phyloP scores from a whole-genome alignment of 331 rosid genomes.

The Pyracantha coccinea region DNA sequence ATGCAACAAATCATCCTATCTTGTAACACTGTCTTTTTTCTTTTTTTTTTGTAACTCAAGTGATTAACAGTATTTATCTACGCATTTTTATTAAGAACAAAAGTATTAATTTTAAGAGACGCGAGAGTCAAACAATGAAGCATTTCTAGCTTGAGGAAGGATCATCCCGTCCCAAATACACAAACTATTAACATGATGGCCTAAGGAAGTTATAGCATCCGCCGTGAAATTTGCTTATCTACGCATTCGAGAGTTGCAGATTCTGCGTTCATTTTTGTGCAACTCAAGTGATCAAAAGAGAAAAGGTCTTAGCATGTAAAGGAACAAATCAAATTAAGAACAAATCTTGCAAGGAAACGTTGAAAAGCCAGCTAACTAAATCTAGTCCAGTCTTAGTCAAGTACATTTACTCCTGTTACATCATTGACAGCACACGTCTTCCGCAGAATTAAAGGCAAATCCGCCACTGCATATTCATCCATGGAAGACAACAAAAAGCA shows the following conservation, averaged over 20 bases:
- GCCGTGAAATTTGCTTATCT: no score
- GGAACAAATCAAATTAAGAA: not conserved
- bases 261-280: no score
- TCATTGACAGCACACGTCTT: not conserved
- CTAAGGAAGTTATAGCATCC: no score
- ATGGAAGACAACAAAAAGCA: not conserved
- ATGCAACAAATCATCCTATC: not conserved
- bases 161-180: no score
- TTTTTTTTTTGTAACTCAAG: not conserved
- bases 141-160: no score
- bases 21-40: no score
- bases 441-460: no score
- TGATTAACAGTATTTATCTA: no score
- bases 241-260: not conserved
- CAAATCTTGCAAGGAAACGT: not conserved
- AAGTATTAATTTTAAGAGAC: no score
- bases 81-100: no score
- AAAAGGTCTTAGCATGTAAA: not conserved
- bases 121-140: no score
- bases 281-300: not conserved
- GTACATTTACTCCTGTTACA: not conserved
- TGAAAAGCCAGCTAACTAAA: not conserved
- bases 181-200: no score
- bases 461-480: not conserved
- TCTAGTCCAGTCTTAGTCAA: not conserved